phyloP scores from a whole-genome alignment of 2,329 filamentous ascomycete genomes.

The Trichoderma sp. region DNA sequence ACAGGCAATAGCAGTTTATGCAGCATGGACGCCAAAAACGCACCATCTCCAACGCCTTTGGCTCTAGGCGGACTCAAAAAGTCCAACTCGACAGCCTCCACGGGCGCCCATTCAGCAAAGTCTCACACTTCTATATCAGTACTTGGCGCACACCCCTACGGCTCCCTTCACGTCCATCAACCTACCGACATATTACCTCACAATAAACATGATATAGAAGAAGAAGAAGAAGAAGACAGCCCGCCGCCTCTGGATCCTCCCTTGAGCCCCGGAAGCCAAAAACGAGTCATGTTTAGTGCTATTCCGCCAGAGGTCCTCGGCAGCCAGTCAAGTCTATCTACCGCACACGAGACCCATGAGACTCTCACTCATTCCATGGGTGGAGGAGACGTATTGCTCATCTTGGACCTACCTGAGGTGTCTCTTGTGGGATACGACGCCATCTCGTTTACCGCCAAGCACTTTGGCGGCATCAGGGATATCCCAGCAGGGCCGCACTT shows the following conservation, averaged over 20 bases:
- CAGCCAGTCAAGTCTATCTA: not conserved
- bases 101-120: constrained; percentile 33
- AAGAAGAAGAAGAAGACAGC: constrained; percentile 32
- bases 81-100: constrained; percentile 38
- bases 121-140: constrained; percentile 44
- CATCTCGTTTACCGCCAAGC: constrained; percentile 48
- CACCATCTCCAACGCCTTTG: not conserved
- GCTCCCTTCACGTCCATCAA: constrained; percentile 45
- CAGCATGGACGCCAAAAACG: not conserved
- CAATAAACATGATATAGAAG: constrained; percentile 11
- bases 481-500: constrained; percentile 60
- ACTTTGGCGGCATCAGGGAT: constrained; percentile 56
- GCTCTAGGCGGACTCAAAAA: constrained; percentile 37
- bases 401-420: constrained; percentile 53
- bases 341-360: constrained; percentile 13
- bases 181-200: constrained; percentile 24
- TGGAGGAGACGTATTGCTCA: constrained; percentile 54
- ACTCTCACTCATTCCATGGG: constrained; percentile 35
- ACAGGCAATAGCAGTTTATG: not conserved
- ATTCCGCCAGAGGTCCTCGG: not conserved
- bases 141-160: constrained; percentile 46
- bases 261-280: not conserved
- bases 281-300: constrained; percentile 10
- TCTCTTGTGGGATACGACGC: constrained; percentile 58
- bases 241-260: constrained; percentile 37